A percentile compares a stretch with the other conserved stretches of the same genome.
phyloP scores from a whole-genome alignment of 2,329 filamentous ascomycete genomes.

The Aschersonia sp. region DNA sequence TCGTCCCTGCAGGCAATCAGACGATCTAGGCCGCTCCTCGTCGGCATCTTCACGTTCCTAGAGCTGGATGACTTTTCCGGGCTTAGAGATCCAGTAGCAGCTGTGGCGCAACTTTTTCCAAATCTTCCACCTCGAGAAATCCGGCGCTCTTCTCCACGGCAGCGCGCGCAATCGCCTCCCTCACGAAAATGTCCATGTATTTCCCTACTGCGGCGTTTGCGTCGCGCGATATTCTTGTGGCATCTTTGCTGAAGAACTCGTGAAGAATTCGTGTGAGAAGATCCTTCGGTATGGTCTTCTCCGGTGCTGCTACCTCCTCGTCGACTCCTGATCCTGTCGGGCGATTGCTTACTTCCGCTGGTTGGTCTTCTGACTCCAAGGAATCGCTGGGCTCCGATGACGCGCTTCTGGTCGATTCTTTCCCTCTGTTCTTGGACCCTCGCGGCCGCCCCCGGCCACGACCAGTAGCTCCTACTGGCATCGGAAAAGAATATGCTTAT shows the following conservation, averaged over 20 bases:
- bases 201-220: slow-evolving; percentile 64
- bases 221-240: slow-evolving; percentile 60
- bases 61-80: background rate
- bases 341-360: slow-evolving; percentile 9
- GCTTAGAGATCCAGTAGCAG: slow-evolving; percentile 69
- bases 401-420: slow-evolving; percentile 8
- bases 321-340: slow-evolving; percentile 7
- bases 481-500: slow-evolving; percentile 7
- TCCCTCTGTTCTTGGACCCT: slow-evolving; percentile 10
- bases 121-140: slow-evolving; percentile 74
- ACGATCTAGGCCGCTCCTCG: background rate
- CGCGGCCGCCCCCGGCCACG: slow-evolving; percentile 14
- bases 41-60: background rate
- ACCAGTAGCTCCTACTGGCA: slow-evolving; percentile 18
- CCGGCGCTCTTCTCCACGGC: slow-evolving; percentile 53
- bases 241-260: slow-evolving; percentile 59
- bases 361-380: slow-evolving; percentile 19
- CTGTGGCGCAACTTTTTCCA: slow-evolving; percentile 79
- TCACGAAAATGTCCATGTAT: slow-evolving; percentile 84
- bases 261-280: slow-evolving; percentile 66
- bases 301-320: slow-evolving; percentile 20
- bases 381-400: slow-evolving; percentile 18
- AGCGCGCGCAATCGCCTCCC: slow-evolving; percentile 73
- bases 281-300: slow-evolving; percentile 50
- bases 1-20: background rate